Base-by-base conservation (phyloP, 2,329 filamentous ascomycete genomes). In the Neopestalotiopsis clavispora region DNA sequence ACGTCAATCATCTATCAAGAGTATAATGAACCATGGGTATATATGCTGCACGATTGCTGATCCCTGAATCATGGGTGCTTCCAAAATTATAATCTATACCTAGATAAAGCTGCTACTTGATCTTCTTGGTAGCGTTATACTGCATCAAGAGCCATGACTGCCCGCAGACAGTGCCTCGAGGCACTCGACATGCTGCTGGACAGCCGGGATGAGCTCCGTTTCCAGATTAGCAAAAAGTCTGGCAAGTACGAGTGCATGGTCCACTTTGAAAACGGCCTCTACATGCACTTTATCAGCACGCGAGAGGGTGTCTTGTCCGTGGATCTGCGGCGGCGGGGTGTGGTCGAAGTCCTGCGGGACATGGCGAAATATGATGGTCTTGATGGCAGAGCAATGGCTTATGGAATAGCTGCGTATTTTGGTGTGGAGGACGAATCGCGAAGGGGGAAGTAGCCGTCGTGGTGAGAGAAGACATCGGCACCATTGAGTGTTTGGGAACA, bases 171-270 rank as follows among this genome's bases (percentile, higher is more conserved):
- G 30, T 61, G 59, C 34, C 30, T n/a, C 14, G 59, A 40, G 14
- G 59, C 59, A 20, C 14, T 61, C 30, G 32, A 61, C 32, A 20
- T 17, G 34, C 32, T 61, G 28, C 59, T 34, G 4, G 32, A 61
- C 0, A 34, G 4, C 34, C 4, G 1, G 4, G 34, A 34, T 30
- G 59, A 13, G 30, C 12, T 61, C 59, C 28, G 10, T 5, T 61
- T 61, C 59, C 9, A 61, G 6, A 61, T 61, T 12, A 38, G 32
- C 12, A 38, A 13, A 20, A n/a, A 1, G 3, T 17, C 59, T 10
- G 59, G 59, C 9, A 61, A 61, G 34, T 61, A 61, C 32, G 59
- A 61, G 59, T 14, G 45, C 63, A 45, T 13, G 9, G 28, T 65
- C 9, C 23, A 34, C 7, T 56, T 56, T 14, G 45, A 56, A 14